Percentiles rank a stretch among this genome's conserved stretches.
Conservation (phyloP, 331 rosid genomes). For the Quercus phellos region DNA sequence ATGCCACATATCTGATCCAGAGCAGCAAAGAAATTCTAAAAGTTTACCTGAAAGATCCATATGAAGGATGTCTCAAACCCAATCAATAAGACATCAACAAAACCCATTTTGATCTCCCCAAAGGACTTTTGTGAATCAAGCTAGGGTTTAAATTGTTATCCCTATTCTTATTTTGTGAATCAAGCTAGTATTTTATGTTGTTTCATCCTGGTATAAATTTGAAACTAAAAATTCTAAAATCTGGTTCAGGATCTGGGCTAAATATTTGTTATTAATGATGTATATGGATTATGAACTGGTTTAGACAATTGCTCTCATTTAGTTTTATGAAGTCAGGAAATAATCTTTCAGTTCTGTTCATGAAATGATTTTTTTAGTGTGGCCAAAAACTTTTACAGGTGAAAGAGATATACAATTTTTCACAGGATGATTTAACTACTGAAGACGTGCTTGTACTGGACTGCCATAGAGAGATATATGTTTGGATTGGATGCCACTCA, state of each 20-base stretch:
- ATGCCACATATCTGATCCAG: neutral
- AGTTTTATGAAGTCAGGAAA: neutral
- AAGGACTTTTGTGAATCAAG: neutral
- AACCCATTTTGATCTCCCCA: neutral
- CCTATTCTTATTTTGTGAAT: neutral
- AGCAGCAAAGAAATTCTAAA: neutral
- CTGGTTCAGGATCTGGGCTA: neutral
- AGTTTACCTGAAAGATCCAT: neutral
- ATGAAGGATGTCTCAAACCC: neutral
- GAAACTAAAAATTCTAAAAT: neutral
- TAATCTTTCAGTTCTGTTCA: neutral
- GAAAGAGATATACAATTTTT: slow-evolving; percentile 80
- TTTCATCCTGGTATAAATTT: no score
- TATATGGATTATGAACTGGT: neutral
- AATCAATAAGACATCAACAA: neutral
- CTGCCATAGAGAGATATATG: slow-evolving; percentile 79
- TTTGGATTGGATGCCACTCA: slow-evolving; percentile 87
- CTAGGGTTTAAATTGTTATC: no score
- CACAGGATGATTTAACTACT: slow-evolving; percentile 91
- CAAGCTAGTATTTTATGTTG: neutral
- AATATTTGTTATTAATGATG: neutral
- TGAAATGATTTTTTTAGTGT: slow-evolving; percentile 4
- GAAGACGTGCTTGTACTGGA: slow-evolving; percentile 84
- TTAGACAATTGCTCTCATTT: neutral
- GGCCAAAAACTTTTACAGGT: slow-evolving; percentile 51